Evolutionary conservation across 768 basidiomycete species (phyloP), one percentile per base, ranked within the genome.

Genomic region (Leucocoprinus birnbaumii): DNA sequence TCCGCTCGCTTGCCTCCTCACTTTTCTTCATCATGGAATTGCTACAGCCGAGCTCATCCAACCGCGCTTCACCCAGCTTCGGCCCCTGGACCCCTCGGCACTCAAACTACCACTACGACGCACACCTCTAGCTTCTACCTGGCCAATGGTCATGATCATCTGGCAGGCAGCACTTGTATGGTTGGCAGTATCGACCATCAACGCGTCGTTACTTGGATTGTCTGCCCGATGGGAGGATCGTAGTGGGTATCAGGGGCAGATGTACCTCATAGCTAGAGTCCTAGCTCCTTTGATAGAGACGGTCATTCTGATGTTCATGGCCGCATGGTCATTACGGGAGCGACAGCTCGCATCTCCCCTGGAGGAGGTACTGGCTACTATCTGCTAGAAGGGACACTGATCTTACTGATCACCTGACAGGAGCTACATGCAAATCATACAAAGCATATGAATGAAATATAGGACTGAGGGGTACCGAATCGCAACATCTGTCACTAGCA

Each of bases 181-280:
- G 52, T 25, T 53, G 44, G 52, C 34, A 18, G 22, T 46, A 37
- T 53, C 52, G 3, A 53, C 52, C 16, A 10, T 53, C 25, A 34
- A 37, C 2, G 43, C 52, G 3, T 53, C 52, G 2, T 7, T 46
- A 1, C 35, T 53, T 4, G 52, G 52, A 14, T n/a, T 53, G 14
- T 53, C n/a, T n/a, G n/a, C 43, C 2, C 6, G 38, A 3, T 38
- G 37, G 45, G 14, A 6, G 16, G 22, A 35, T 16, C 25, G 16
- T 22, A 44, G 22, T 22, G 35, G 19, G 13, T 22, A 27, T 24
- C 16, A 21, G 3, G 41, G 34, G 11, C 31, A 37, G 6, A 21
- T 14, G 2, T 37, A 14, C 16, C 34, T 53, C 13, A 25, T 35
- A 16, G 22, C 22, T 2, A 44, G 45, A 31, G 44, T 53, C 9